A percentile compares a stretch with the other conserved stretches of the same genome.
These are phyloP conservation scores for Aspergillus leporis DNA, from an alignment of 495 filamentous ascomycete genomes.

Conservation along the genomic window DNA sequence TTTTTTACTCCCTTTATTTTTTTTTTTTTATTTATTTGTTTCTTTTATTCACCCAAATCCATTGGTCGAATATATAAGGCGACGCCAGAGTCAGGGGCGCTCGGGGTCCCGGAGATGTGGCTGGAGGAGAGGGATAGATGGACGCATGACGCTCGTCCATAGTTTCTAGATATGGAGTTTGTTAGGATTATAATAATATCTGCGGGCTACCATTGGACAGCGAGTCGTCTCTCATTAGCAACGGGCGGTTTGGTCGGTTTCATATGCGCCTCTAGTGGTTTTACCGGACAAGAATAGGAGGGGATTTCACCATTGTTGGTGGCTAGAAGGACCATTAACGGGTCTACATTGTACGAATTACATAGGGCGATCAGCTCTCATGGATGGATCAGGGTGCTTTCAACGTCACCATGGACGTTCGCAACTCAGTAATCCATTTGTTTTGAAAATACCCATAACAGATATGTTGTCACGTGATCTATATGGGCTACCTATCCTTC, in stretches of 20 bases:
- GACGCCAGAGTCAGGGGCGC: conserved; percentile 15
- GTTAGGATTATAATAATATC: neutral
- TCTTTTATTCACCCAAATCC: too few species aligned
- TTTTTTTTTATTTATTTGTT: too few species aligned
- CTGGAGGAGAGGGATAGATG: neutral
- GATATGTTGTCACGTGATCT: neutral
- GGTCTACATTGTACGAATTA: neutral
- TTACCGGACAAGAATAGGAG: conserved; percentile 8
- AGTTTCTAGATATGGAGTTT: neutral
- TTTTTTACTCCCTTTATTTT: neutral
- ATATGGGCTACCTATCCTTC: neutral
- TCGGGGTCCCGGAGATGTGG: conserved; percentile 8
- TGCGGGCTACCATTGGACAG: conserved; percentile 5
- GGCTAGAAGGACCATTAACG: neutral
- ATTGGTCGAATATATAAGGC: conserved; percentile 1
- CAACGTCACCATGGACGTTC: neutral
- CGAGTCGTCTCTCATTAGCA: conserved; percentile 1
- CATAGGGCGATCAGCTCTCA: neutral
- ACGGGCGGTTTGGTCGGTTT: neutral
- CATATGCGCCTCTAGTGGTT: neutral
- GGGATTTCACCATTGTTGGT: neutral
- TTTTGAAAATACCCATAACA: neutral
- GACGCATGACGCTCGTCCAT: conserved; percentile 5
- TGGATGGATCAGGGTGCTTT: neutral
- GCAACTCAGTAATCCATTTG: neutral